phyloP scores from a whole-genome alignment of 169 alveolate genomes.

The Blepharisma undulans region DNA sequence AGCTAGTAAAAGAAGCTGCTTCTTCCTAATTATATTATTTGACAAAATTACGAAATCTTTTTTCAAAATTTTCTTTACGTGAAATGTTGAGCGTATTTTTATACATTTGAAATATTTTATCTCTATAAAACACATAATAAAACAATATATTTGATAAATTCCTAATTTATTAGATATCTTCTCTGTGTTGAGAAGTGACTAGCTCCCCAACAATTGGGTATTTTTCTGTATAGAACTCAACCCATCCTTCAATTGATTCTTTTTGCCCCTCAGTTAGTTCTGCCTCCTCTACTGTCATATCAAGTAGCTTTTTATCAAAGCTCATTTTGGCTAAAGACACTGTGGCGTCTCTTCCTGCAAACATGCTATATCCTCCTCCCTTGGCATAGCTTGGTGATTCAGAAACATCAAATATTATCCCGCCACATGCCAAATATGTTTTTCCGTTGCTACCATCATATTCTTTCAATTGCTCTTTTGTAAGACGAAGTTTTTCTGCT shows the following conservation, averaged over 20 bases:
- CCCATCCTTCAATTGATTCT: constrained; percentile 3
- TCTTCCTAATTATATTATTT: no score
- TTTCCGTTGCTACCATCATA: constrained; percentile 47
- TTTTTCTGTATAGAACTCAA: neutral
- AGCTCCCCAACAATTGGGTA: constrained; percentile 30
- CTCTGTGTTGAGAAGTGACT: neutral
- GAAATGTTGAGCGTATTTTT: no score
- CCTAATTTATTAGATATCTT: neutral
- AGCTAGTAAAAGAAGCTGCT: no score
- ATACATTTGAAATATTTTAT: no score
- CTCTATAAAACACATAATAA: neutral
- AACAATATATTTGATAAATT: neutral
- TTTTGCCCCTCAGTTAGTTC: neutral
- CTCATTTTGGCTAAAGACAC: constrained; percentile 59
- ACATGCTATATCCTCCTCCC: constrained; percentile 55
- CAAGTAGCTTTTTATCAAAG: constrained; percentile 35
- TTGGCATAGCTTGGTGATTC: constrained; percentile 37
- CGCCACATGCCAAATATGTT: constrained; percentile 49
- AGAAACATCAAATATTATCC: constrained; percentile 64
- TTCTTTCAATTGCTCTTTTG: constrained; percentile 44
- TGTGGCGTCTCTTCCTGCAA: constrained; percentile 71
- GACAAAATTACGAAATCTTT: no score
- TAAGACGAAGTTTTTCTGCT: constrained; percentile 5
- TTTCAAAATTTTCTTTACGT: no score
- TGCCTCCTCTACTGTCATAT: constrained; percentile 1